A percentile compares a stretch with the other conserved stretches of the same genome.
Conservation (phyloP, 73 alveolate species). For the Stentor coeruleus region DNA sequence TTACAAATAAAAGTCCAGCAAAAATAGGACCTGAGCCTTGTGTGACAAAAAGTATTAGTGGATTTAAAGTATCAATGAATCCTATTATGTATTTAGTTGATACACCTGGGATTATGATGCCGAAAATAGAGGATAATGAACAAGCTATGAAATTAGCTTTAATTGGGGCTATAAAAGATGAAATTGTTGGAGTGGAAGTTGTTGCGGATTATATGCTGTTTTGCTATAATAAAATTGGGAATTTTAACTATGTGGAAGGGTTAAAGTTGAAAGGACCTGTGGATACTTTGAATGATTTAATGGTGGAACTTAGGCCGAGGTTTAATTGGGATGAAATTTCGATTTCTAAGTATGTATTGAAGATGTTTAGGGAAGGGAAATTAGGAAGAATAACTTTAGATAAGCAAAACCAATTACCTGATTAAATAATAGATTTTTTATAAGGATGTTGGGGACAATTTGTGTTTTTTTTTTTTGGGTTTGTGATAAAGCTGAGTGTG, state of each 20-base stretch:
- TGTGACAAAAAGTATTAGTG: constrained; percentile 67
- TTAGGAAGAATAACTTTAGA: constrained; percentile 78
- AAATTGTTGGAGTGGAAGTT: constrained; percentile 54
- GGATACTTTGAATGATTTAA: constrained; percentile 47
- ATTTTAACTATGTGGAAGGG: constrained; percentile 48
- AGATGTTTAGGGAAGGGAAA: constrained; percentile 76
- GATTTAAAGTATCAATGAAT: constrained; percentile 66
- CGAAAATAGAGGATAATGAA: constrained; percentile 58
- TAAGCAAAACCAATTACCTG: background rate
- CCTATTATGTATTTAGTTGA: constrained; percentile 78
- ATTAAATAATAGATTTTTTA: too few species aligned
- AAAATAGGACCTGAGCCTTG: constrained; percentile 80
- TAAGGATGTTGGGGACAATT: too few species aligned
- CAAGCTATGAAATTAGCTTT: constrained; percentile 70
- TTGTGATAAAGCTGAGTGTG: too few species aligned
- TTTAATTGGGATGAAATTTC: constrained; percentile 38
- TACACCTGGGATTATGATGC: constrained; percentile 86
- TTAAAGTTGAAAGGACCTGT: constrained; percentile 55
- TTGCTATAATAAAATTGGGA: constrained; percentile 47
- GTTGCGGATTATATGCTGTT: constrained; percentile 62
- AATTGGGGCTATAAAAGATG: constrained; percentile 73
- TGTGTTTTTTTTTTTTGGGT: too few species aligned
- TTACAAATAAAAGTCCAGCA: constrained; percentile 63
- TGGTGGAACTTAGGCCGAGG: constrained; percentile 44
- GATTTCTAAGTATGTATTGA: constrained; percentile 46